Base-by-base conservation (phyloP, 371 early-diverging fungal genomes). In the Saksenaea oblongispora region DNA sequence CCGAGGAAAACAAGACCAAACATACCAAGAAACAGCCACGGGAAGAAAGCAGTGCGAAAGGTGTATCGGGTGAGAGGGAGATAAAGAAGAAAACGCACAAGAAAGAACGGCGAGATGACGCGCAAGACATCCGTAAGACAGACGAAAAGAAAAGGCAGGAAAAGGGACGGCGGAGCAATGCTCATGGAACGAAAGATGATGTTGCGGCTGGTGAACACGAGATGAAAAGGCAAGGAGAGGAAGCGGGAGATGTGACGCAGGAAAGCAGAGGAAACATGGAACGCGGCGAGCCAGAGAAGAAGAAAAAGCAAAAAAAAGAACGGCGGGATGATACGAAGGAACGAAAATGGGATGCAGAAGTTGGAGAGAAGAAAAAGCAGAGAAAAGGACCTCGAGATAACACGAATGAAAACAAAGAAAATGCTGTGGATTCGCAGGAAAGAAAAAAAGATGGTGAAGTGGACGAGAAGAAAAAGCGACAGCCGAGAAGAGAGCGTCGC, bases 101-200 rank as follows among this genome's bases (percentile, higher is more conserved):
- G 78, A 39, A 84, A 84, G n/a, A 84, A 51, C 0, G 82, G 56
- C 0, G 79, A 65, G 7, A 84, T 39, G 17, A 87, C 55, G 8
- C 74, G 35, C 61, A 73, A 54, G 35, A 65, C 3, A 54, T 74
- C 66, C 57, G 81, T 66, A 34, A 69, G 58, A 71, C 34, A 60
- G 67, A 69, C 35, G 75, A 18, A 37, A 59, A 18, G 62, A 77
- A 67, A 8, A 82, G 62, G 59, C 71, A 69, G 18, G 66, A 72
- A 31, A 79, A 60, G 13, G 69, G n/a, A 18, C 39, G 8, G 1
- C 13, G 26, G 42, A 59, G 59, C 51, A 58, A 17, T 11, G 4
- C 36, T n/a, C 34, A 35, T 28, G 37, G 13, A 13, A 58, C 28
- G 26, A 58, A 41, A 22, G 34, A 57, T 14, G 22, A 47, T 8